These are phyloP conservation scores for Phylloporus sp. DNA, from an alignment of 1,284 basidiomycete species.

Conservation along the genomic window DNA sequence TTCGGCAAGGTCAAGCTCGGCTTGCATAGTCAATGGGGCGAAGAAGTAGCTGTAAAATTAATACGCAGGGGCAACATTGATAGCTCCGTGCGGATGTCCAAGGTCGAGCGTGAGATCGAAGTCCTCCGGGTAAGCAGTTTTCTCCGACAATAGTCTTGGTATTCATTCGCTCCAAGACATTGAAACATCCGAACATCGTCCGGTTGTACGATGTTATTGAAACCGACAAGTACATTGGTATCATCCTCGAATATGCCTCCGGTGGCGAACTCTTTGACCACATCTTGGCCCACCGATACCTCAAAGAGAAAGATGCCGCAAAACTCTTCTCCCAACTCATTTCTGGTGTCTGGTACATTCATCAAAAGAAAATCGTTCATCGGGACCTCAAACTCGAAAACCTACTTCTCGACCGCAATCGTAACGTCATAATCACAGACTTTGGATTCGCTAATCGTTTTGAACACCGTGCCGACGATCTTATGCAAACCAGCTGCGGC, in stretches of 20 bases:
- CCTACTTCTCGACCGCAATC: constrained; percentile 93
- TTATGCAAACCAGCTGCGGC: constrained; percentile 99
- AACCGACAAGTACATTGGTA: constrained; percentile 99
- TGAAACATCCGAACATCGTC: constrained; percentile 99
- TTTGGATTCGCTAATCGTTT: constrained; percentile 99
- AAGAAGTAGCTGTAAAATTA: constrained; percentile 99
- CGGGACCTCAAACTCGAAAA: constrained; percentile 99
- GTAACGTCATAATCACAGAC: constrained; percentile 99
- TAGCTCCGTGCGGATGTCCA: constrained; percentile 84
- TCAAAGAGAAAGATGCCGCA: constrained; percentile 94
- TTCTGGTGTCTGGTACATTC: constrained; percentile 98
- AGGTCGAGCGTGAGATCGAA: constrained; percentile 98
- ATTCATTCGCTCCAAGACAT: constrained; percentile 56
- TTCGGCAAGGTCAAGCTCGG: constrained; percentile 99
- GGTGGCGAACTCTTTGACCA: constrained; percentile 99
- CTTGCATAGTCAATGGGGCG: constrained; percentile 92
- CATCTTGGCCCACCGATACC: constrained; percentile 96
- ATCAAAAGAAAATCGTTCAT: constrained; percentile 99
- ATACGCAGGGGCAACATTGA: constrained; percentile 95
- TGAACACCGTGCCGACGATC: constrained; percentile 87
- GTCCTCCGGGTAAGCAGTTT: constrained; percentile 80
- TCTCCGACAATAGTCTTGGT: constrained; percentile 4
- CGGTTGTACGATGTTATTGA: constrained; percentile 98
- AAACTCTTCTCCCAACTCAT: constrained; percentile 98
- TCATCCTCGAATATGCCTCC: constrained; percentile 98